Base-by-base conservation (phyloP, 2,329 filamentous ascomycete genomes). In the Cadophora sp. region DNA sequence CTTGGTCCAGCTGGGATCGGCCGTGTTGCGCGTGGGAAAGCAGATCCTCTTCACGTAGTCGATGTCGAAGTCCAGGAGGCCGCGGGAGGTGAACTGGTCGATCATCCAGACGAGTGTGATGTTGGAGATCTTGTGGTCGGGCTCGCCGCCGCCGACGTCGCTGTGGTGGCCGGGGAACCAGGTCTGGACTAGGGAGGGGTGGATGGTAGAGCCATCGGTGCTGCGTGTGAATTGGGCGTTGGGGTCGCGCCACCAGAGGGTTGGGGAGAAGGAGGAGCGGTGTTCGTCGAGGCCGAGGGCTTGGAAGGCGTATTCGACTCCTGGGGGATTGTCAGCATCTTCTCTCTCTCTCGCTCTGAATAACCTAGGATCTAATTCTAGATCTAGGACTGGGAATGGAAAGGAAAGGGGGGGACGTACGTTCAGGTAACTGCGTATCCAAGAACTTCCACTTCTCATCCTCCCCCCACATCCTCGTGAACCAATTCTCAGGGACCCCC, bases 211-310 rank as follows among this genome's bases (percentile, higher is more conserved):
- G 4, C 55, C 30, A 43, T 58, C 58, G 18, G 39, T 60, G 41
- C 43, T 48, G 22, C 58, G 43, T 47, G 18, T 60, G 39, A 60
- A 45, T 47, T 48, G 20, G 9, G 41, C 58, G 41, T 14, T 48
- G 6, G 41, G 41, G 20, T 50, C 47, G n/a, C 66, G 36, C 8
- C 61, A 65, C 78, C 78, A 81, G 14, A 81, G 62, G 4, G 79
- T 76, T 22, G 79, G 79, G 5, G 66, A 58, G 67, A 80, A 81
- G 2, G 78, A 66, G 13, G 68, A 61, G 39, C 82, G 78, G 33
- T 79, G 78, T 68, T 84, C 82, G 70, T 84, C 82, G 18, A 84
- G 76, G 2, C 81, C 81, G 5, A 84, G 76, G 4, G 82, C 82
- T 66, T 84, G 82, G 70, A 84, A 83, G 0, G 82, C 82, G 67